phyloP scores from a whole-genome alignment of 768 basidiomycete species.

The Austroboletus festivus region DNA sequence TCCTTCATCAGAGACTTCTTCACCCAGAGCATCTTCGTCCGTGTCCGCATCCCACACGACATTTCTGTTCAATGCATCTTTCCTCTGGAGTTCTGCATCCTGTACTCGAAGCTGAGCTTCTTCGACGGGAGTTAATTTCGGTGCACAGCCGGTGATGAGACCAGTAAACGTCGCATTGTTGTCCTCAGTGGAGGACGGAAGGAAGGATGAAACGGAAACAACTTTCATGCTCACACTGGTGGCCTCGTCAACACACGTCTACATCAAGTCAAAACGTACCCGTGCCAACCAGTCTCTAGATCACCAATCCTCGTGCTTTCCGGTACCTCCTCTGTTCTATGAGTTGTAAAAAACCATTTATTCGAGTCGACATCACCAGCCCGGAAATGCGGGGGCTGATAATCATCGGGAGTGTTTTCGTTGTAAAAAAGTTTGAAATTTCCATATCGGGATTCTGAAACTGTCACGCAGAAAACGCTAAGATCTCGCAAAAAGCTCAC shows the following conservation, averaged over 20 bases:
- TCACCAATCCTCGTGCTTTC: conserved; percentile 69
- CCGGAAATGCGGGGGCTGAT: conserved; percentile 80
- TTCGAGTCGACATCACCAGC: conserved; percentile 69
- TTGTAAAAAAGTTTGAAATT: conserved; percentile 88
- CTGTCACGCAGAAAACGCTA: background rate
- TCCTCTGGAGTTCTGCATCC: conserved; percentile 56
- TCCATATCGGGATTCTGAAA: conserved; percentile 73
- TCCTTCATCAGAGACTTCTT: conserved; percentile 36
- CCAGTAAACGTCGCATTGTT: conserved; percentile 57
- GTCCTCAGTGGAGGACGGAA: conserved; percentile 62
- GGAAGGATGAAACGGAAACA: conserved; percentile 67
- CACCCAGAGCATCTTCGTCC: conserved; percentile 59
- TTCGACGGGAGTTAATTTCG: conserved; percentile 52
- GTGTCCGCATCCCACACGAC: conserved; percentile 64
- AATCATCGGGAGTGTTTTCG: conserved; percentile 72
- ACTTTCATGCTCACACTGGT: conserved; percentile 67
- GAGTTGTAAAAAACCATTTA: conserved; percentile 81
- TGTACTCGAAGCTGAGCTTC: conserved; percentile 51
- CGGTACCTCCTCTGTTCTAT: conserved; percentile 65
- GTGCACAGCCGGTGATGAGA: conserved; percentile 33
- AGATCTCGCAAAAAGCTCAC: conserved; percentile 39
- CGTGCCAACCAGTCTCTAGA: conserved; percentile 70
- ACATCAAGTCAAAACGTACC: conserved; percentile 37
- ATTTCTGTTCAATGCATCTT: conserved; percentile 59
- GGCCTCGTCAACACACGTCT: background rate